Base-by-base conservation (phyloP, 2,329 filamentous ascomycete genomes). In the Podosphaera xanthii region DNA sequence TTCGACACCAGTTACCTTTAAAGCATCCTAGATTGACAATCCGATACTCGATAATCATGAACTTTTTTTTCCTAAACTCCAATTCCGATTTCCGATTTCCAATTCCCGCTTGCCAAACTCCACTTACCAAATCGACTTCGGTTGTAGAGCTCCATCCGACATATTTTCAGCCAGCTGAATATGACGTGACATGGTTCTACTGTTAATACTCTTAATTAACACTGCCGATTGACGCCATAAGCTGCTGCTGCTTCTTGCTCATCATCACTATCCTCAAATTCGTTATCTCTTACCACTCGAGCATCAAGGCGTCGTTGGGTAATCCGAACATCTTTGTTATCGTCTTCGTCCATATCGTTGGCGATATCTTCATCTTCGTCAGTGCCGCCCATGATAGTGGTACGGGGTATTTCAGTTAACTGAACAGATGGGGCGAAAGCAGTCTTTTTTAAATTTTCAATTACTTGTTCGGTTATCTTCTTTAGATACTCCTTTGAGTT, bases 381-480 rank as follows among this genome's bases (percentile, higher is more conserved):
- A 0, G 80, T 78, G 72, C 82, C 80, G 36, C 79, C 78, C 38
- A 75, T 77, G 40, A 84, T 73, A 0, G 79, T 78, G 59, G 79
- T 77, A 22, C 81, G 77, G 2, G 81, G 81, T 4, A 83, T 76
- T 64, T 94, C 86, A 63, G 87, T 84, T 80, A 95, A 86, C 71
- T 96, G 89, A 30, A 96, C 88, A 30, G 89, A 95, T 1, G 92
- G 92, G 0, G 84, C 87, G 40, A 86, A 85, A 49, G 87, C 81
- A 35, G 95, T 85, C 70, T 91, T 91, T 62, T 87, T 79, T 58
- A 98, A 73, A 69, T 97, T 94, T 66, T 94, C 87, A 59, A 88
- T 80, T 36, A 95, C 82, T 40, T 86, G 81, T 62, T 84, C 80
- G 61, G 90, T 86, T 66, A 96, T 85, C 66, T 84, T 85, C 50